Evolutionary conservation across 2,329 filamentous ascomycete genomes (phyloP).

Genomic region (Neocatenulostroma microsporum): DNA sequence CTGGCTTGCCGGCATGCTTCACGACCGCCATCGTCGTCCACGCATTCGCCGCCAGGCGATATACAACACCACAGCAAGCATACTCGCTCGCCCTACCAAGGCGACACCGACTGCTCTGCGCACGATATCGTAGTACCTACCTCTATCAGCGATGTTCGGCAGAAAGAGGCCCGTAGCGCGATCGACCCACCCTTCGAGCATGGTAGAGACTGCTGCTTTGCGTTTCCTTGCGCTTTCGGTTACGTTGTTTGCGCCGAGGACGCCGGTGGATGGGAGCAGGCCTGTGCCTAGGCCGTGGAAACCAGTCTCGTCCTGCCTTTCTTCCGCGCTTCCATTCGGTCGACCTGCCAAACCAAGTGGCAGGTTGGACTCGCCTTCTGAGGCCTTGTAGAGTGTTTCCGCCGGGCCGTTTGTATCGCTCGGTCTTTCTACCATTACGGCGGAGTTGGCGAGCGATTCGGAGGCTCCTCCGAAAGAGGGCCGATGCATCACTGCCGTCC

Average conservation of each 20-base stretch:
- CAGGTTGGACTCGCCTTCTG: too few relatives aligned
- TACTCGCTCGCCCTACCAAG: constrained; percentile 30
- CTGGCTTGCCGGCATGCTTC: too few relatives aligned
- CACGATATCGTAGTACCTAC: constrained; percentile 44
- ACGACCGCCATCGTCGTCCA: too few relatives aligned
- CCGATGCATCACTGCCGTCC: constrained; percentile 15
- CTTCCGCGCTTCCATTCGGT: constrained; percentile 5
- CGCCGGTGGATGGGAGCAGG: too few relatives aligned
- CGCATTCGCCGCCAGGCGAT: too few relatives aligned
- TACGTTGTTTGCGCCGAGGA: too few relatives aligned
- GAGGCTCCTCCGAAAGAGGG: constrained; percentile 23
- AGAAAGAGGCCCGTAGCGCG: constrained; percentile 15
- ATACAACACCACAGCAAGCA: constrained; percentile 9
- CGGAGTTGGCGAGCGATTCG: constrained; percentile 16
- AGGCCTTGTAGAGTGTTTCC: not conserved
- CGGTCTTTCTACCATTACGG: constrained; percentile 9
- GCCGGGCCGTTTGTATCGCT: constrained; percentile 4
- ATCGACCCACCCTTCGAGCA: constrained; percentile 41
- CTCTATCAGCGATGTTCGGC: constrained; percentile 26
- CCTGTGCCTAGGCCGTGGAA: constrained; percentile 40
- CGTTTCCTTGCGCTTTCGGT: constrained; percentile 25
- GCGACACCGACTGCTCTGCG: constrained; percentile 40
- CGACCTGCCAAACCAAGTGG: too few relatives aligned
- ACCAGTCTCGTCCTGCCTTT: constrained; percentile 36
- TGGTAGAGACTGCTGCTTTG: constrained; percentile 39